Evolutionary conservation across 2,329 filamentous ascomycete species (phyloP).

Genomic region (Aspergillus vadensis): DNA sequence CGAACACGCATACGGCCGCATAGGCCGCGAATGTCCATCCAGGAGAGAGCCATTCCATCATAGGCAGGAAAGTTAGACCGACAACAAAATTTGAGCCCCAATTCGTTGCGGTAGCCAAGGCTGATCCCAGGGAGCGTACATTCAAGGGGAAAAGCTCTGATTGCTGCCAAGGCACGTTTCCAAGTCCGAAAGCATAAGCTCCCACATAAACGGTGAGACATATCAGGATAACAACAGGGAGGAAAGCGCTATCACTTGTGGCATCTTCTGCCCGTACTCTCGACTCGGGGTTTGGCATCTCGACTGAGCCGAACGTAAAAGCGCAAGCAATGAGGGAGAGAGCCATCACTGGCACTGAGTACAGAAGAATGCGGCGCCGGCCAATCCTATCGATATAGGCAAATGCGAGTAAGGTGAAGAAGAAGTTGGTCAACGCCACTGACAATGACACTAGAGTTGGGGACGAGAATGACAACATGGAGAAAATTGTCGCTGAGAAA

Average conservation of each 20-base stretch:
- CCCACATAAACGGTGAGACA: constrained; percentile 84
- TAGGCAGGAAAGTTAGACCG: constrained; percentile 81
- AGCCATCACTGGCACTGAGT: constrained; percentile 82
- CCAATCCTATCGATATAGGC: constrained; percentile 77
- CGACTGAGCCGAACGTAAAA: constrained; percentile 69
- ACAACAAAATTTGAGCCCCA: constrained; percentile 87
- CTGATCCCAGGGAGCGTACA: constrained; percentile 64
- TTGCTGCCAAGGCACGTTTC: constrained; percentile 96
- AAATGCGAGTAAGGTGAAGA: constrained; percentile 75
- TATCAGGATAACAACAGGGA: constrained; percentile 63
- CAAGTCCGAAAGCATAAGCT: constrained; percentile 81
- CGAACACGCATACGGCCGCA: constrained; percentile 65
- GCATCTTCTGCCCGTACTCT: constrained; percentile 19
- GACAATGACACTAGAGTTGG: constrained; percentile 79
- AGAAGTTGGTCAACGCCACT: constrained; percentile 80
- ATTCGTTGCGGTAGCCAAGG: constrained; percentile 71
- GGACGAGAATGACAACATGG: constrained; percentile 72
- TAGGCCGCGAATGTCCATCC: constrained; percentile 82
- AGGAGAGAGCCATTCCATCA: constrained; percentile 77
- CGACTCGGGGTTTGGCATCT: constrained; percentile 40
- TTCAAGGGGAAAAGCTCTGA: constrained; percentile 79
- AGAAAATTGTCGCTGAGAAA: constrained; percentile 81
- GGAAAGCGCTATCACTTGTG: constrained; percentile 26
- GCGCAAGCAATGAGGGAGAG: constrained; percentile 70
- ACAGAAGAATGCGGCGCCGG: constrained; percentile 75